Evolutionary conservation across 805 yeast species (phyloP).

Genomic region (Yarrowia sp.): DNA sequence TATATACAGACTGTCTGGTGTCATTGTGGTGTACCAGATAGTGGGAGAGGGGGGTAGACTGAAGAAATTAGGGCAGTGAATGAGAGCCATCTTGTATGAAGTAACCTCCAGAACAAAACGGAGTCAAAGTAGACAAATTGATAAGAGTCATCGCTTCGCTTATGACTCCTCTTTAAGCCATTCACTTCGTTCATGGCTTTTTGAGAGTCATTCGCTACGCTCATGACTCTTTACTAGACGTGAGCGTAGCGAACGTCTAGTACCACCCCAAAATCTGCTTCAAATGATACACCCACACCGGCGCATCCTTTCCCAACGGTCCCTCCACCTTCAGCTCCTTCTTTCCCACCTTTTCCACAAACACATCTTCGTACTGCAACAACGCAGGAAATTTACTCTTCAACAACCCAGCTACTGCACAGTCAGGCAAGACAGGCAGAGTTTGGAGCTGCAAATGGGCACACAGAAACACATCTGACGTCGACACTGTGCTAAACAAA

Average conservation of each 20-base stretch:
- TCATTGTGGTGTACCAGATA: too few relatives aligned
- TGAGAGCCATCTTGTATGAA: too few relatives aligned
- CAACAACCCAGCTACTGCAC: conserved; percentile 21
- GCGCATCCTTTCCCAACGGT: conserved; percentile 19
- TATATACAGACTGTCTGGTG: too few relatives aligned
- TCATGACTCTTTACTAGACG: too few relatives aligned
- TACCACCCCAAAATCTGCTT: conserved; percentile 32
- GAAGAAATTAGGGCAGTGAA: too few relatives aligned
- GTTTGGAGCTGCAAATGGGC: conserved; percentile 26
- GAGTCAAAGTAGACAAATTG: too few relatives aligned
- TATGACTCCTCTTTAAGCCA: too few relatives aligned
- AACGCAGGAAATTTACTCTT: conserved; percentile 22
- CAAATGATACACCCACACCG: conserved; percentile 8
- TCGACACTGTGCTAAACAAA: neutral
- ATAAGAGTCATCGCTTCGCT: too few relatives aligned
- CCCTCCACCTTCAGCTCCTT: conserved; percentile 14
- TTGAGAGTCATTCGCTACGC: too few relatives aligned
- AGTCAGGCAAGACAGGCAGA: conserved; percentile 17
- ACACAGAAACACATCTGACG: conserved; percentile 21
- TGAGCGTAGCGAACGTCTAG: neutral
- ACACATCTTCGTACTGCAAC: conserved; percentile 11
- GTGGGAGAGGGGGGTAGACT: too few relatives aligned
- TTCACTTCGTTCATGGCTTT: too few relatives aligned
- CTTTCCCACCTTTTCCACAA: conserved; percentile 2
- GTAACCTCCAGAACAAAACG: too few relatives aligned